phyloP scores from a whole-genome alignment of 139 green algal species.

The Chlorella sorokiniana region DNA sequence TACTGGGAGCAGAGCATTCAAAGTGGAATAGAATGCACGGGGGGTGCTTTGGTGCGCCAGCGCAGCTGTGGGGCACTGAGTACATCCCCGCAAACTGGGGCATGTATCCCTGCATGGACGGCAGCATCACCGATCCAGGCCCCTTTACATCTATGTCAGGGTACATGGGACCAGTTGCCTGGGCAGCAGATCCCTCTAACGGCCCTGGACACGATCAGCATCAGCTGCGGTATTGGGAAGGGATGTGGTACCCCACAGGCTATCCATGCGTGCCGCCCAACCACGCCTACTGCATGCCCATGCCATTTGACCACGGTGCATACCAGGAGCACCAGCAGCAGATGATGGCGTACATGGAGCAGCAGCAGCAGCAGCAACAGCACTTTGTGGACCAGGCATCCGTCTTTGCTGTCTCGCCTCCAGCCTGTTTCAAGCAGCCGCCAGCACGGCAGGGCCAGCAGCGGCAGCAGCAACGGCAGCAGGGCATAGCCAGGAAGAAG shows the following conservation, averaged over 20 bases:
- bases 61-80: background rate
- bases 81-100: slow-evolving; percentile 1
- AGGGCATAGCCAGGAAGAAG: background rate
- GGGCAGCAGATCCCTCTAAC: no score
- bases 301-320: no score
- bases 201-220: no score
- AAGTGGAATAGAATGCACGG: background rate
- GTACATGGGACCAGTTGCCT: no score
- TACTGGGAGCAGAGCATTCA: no score
- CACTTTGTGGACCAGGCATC: background rate
- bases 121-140: background rate
- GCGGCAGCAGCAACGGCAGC: background rate
- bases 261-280: no score
- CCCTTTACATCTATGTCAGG: no score
- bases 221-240: no score
- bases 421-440: background rate
- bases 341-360: background rate
- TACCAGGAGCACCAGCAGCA: no score
- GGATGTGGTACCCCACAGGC: no score
- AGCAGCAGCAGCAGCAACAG: slow-evolving; percentile 2
- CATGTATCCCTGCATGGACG: background rate
- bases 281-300: no score
- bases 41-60: background rate
- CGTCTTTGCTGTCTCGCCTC: slow-evolving; percentile 14
- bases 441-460: background rate